Evolutionary conservation across 2,329 filamentous ascomycete species (phyloP).

Genomic region (Penicillium sp.): DNA sequence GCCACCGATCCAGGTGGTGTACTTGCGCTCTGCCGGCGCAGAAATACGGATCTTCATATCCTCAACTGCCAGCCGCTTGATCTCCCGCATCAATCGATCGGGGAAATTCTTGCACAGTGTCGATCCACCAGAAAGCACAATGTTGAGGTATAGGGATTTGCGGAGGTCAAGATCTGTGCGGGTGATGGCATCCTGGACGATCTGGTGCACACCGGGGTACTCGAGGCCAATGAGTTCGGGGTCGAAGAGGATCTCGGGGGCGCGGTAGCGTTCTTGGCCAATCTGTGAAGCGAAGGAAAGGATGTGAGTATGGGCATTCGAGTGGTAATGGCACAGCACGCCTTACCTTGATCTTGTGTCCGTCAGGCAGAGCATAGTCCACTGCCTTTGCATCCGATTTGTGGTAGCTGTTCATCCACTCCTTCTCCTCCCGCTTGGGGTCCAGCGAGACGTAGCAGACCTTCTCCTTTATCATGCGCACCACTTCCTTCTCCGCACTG

Average conservation of each 20-base stretch:
- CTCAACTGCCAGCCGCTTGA: constrained; percentile 90
- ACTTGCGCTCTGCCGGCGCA: constrained; percentile 93
- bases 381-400: constrained; percentile 73
- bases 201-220: constrained; percentile 95
- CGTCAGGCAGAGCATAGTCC: constrained; percentile 87
- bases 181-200: constrained; percentile 92
- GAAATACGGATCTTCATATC: constrained; percentile 99
- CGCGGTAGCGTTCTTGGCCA: constrained; percentile 88
- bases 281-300: constrained; percentile 49
- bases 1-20: constrained; percentile 98
- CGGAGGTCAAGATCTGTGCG: constrained; percentile 92
- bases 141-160: constrained; percentile 91
- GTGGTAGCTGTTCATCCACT: constrained; percentile 68
- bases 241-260: constrained; percentile 95
- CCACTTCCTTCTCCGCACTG: constrained; percentile 98
- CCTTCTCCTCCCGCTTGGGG: constrained; percentile 91
- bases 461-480: constrained; percentile 92
- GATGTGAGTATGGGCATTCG: background rate
- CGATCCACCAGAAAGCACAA: constrained; percentile 91
- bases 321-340: background rate
- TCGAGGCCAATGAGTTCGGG: constrained; percentile 95
- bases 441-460: constrained; percentile 86
- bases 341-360: constrained; percentile 79
- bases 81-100: constrained; percentile 82
- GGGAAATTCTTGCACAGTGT: constrained; percentile 97